Conservation (phyloP, 257 asterid genomes). For the Ilex asprella region DNA sequence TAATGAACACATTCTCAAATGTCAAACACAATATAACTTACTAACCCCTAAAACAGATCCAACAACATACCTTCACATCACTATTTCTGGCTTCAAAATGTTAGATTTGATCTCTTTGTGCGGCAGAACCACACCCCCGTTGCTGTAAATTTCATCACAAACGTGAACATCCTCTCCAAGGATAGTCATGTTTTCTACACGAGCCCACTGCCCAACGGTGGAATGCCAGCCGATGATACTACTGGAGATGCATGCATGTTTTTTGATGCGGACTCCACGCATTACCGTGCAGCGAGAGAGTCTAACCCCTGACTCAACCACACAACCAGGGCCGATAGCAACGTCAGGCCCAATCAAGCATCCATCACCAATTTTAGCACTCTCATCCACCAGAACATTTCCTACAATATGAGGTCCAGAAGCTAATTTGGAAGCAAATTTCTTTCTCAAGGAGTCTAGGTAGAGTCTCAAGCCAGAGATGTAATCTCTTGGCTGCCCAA, state of each 20-base stretch:
- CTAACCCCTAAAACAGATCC: conserved; percentile 11
- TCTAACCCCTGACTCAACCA: background rate
- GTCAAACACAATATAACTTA: conserved; percentile 10
- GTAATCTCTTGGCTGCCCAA: conserved; percentile 63
- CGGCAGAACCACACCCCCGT: conserved; percentile 82
- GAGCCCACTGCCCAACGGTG: conserved; percentile 34
- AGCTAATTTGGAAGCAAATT: background rate
- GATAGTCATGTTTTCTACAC: conserved; percentile 65
- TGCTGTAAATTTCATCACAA: conserved; percentile 74
- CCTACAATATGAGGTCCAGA: background rate
- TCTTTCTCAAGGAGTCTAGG: background rate
- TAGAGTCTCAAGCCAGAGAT: background rate
- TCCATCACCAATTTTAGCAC: background rate
- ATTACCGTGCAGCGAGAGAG: background rate
- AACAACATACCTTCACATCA: conserved; percentile 46
- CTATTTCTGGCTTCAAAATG: conserved; percentile 79
- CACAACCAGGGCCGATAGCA: background rate
- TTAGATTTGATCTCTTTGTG: conserved; percentile 86
- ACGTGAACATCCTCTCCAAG: conserved; percentile 88
- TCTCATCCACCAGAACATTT: background rate
- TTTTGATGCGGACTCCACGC: background rate
- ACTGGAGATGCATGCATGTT: conserved; percentile 17
- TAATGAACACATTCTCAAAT: conserved; percentile 3
- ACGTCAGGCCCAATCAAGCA: background rate
- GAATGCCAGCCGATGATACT: conserved; percentile 35